Base-by-base conservation (phyloP, 352 stramenopile genomes). In the Globisporangium polare region DNA sequence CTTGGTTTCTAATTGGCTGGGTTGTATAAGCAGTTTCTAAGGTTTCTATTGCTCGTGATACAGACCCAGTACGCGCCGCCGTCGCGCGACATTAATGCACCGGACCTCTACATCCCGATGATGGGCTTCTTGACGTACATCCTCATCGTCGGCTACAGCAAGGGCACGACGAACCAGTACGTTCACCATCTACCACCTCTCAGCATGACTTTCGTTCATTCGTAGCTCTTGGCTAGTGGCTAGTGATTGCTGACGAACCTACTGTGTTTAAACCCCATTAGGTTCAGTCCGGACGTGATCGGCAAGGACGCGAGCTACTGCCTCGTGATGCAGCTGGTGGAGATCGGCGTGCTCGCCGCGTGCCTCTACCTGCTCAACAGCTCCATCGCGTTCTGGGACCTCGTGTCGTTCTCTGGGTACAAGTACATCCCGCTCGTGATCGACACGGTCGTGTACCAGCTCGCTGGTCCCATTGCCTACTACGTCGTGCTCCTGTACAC, bases 71-170 rank as follows among this genome's bases (percentile, higher is more conserved):
- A 93, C 58, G 88, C 90, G 42, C 83, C 96, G n/a, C 97, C 97
- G 17, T 88, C 89, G 43, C 71, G 87, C 39, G 98, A 99, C 73
- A 86, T 97, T 60, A 99, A 99, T 68, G 96, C 97, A 5, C 97
- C 97, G 1, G 98, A 99, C 78, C 75, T 99, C 29, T 99, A 99
- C 75, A 93, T 99, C 29, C 98, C 98, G 12, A 63, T 98, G 43
- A 99, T 99, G 97, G 90, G 94, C n/a, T 97, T 99, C 37, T 84
- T 99, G 56, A 99, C 97, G 18, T 99, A 99, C 75, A 98, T 98
- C 51, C 74, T 99, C 52, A 88, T 99, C 12, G 97, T 97, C 65
- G 97, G 96, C 2, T 96, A 99, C 62, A 92, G 84, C 46, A 98
- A 99, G 65, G 98, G 97, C 27, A 94, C 89, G 33, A 93, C 83